phyloP scores from a whole-genome alignment of 371 early-diverging fungal species.

The Lichtheimia hyalospora region DNA sequence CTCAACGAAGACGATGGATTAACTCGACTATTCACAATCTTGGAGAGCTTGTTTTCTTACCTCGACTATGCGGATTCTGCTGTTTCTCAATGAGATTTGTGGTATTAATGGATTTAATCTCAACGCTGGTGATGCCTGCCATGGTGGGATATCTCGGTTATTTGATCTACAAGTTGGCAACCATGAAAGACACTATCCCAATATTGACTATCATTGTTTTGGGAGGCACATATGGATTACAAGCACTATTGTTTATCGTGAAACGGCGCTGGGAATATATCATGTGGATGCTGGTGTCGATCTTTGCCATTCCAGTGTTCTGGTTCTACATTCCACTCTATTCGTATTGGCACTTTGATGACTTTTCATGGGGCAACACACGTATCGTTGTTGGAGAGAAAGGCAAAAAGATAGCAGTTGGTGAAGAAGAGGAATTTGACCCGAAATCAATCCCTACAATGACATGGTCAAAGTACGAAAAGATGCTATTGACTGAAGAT shows the following conservation, averaged over 20 bases:
- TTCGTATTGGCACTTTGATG: constrained; percentile 96
- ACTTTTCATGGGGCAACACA: constrained; percentile 98
- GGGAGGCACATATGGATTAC: constrained; percentile 80
- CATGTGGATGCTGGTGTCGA: constrained; percentile 93
- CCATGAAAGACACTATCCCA: constrained; percentile 37
- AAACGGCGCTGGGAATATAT: constrained; percentile 89
- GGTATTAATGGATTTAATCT: constrained; percentile 90
- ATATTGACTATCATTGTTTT: constrained; percentile 63
- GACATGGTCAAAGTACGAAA: constrained; percentile 90
- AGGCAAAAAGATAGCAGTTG: constrained; percentile 63
- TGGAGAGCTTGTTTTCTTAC: constrained; percentile 85
- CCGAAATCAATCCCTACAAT: constrained; percentile 61
- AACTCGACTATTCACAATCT: constrained; percentile 97
- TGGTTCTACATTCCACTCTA: constrained; percentile 82
- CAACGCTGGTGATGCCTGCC: constrained; percentile 92
- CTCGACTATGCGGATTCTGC: constrained; percentile 94
- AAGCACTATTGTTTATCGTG: constrained; percentile 82
- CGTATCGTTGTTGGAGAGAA: constrained; percentile 81
- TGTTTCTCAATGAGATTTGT: constrained; percentile 98
- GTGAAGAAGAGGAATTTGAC: constrained; percentile 53
- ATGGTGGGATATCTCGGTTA: constrained; percentile 83
- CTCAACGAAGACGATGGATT: constrained; percentile 98
- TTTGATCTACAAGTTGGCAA: constrained; percentile 59
- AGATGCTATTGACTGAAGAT: constrained; percentile 58
- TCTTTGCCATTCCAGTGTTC: constrained; percentile 84